A percentile compares a stretch with the other conserved stretches of the same genome.
These are phyloP conservation scores for Syncephalastrum contaminatum DNA, from an alignment of 371 early-diverging fungal species.

Conservation along the genomic window DNA sequence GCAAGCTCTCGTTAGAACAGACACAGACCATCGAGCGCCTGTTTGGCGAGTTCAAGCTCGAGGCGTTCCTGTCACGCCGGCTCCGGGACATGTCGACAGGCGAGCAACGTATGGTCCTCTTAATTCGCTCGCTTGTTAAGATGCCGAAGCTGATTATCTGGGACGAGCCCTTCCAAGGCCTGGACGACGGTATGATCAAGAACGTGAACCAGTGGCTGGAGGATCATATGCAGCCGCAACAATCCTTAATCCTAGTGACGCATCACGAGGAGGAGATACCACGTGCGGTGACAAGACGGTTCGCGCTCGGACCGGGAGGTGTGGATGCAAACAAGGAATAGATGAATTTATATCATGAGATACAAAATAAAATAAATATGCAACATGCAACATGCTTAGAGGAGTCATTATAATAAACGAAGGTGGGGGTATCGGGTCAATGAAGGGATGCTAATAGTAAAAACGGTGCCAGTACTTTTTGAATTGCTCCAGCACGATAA, in stretches of 20 bases:
- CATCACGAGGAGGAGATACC: constrained; percentile 65
- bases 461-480: constrained; percentile 25
- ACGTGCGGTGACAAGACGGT: constrained; percentile 31
- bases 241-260: constrained; percentile 60
- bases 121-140: constrained; percentile 54
- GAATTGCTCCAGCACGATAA: constrained; percentile 80
- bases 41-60: constrained; percentile 47
- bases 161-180: constrained; percentile 66
- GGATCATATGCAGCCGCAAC: constrained; percentile 40
- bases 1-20: constrained; percentile 22
- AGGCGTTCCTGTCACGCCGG: constrained; percentile 19
- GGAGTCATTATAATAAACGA: too few relatives aligned
- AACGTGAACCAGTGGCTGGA: constrained; percentile 51
- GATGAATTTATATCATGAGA: background rate
- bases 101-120: constrained; percentile 54
- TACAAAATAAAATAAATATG: too few relatives aligned
- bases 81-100: constrained; percentile 52
- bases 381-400: too few relatives aligned
- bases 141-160: constrained; percentile 51
- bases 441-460: too few relatives aligned
- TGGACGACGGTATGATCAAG: constrained; percentile 49
- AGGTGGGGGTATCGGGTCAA: too few relatives aligned
- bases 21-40: constrained; percentile 20
- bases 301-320: constrained; percentile 32
- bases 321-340: constrained; percentile 17